Conservation (phyloP, 2,329 filamentous ascomycete species). For the Tolypocladium album region DNA sequence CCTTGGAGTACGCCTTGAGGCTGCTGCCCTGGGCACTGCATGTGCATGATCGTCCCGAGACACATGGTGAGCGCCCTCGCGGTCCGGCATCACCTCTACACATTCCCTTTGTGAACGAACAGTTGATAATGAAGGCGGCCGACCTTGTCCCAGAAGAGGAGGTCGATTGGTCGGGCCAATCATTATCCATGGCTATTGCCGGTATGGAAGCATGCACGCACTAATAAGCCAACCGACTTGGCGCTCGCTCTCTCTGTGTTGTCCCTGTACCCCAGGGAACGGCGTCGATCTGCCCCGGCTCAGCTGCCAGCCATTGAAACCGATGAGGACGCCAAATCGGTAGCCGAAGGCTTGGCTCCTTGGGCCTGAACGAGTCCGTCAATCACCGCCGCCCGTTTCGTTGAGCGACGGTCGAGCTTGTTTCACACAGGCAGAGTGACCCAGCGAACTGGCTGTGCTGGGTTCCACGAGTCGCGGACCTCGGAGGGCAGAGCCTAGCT, state of each 20-base stretch:
- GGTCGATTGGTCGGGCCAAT: constrained; percentile 3
- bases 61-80: not conserved
- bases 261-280: not conserved
- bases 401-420: not conserved
- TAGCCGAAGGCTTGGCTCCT: not conserved
- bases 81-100: not conserved
- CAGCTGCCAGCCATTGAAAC: not conserved
- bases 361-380: not conserved
- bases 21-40: not conserved
- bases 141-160: constrained; percentile 7
- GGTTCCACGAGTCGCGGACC: not conserved
- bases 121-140: not conserved
- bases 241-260: not conserved
- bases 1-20: not conserved
- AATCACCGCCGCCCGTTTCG: not conserved
- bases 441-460: not conserved
- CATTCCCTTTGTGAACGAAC: not conserved
- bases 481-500: not conserved
- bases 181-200: constrained; percentile 6
- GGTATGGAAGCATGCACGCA: not conserved
- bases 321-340: not conserved
- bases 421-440: not conserved
- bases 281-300: not conserved
- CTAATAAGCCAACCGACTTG: not conserved
- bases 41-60: not conserved